Percentiles rank a stretch among this genome's conserved stretches.
phyloP scores from a whole-genome alignment of 495 filamentous ascomycete genomes.

The Penicillium canariense region DNA sequence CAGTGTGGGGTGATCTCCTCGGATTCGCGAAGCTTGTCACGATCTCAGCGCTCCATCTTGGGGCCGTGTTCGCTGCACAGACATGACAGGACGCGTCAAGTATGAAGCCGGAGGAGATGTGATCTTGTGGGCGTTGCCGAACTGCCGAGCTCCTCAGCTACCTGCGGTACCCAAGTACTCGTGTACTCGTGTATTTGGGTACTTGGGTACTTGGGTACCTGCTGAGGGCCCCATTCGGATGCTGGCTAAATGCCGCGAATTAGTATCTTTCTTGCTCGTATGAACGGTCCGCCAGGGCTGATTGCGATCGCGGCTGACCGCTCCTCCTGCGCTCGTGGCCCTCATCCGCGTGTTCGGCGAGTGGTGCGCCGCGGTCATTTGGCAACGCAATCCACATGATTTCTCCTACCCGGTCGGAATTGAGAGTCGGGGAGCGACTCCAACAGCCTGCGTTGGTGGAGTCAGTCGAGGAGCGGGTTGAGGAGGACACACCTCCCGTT shows the following conservation, averaged over 20 bases:
- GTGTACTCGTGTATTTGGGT: neutral
- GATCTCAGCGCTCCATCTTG: slow-evolving; percentile 16
- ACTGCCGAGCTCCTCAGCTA: neutral
- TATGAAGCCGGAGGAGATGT: no score
- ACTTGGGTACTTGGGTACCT: neutral
- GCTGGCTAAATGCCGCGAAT: neutral
- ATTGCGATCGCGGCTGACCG: slow-evolving; percentile 28
- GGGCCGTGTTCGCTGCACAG: neutral
- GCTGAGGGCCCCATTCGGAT: neutral
- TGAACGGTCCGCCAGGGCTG: slow-evolving; percentile 3
- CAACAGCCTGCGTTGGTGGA: neutral
- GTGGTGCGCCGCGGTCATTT: slow-evolving; percentile 14
- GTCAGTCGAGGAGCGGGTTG: neutral
- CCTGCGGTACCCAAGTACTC: no score
- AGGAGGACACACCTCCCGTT: no score
- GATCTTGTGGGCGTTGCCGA: neutral
- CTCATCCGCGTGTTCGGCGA: slow-evolving; percentile 12
- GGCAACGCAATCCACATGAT: no score
- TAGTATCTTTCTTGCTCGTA: no score
- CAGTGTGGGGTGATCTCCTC: slow-evolving; percentile 24
- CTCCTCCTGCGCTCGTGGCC: slow-evolving; percentile 16
- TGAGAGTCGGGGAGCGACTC: neutral
- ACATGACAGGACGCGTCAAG: neutral
- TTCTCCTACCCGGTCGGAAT: no score
- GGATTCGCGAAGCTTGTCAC: slow-evolving; percentile 30